phyloP scores from a whole-genome alignment of 2,329 filamentous ascomycete genomes.

The Claviceps purpurea region DNA sequence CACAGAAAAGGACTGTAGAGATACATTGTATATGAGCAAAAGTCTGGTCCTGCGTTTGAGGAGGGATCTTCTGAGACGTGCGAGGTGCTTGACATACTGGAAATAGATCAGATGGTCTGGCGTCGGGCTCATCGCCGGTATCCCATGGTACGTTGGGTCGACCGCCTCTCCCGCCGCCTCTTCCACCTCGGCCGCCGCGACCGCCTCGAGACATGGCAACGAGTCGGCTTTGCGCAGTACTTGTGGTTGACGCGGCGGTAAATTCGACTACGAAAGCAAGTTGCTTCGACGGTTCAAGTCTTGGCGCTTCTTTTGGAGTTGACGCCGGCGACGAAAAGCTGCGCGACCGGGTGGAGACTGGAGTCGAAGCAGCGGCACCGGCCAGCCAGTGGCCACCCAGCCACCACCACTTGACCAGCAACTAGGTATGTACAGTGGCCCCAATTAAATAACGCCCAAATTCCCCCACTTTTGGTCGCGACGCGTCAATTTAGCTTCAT shows the following conservation, averaged over 20 bases:
- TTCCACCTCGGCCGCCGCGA: slow-evolving; percentile 36
- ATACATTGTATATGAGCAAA: not conserved
- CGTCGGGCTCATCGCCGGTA: slow-evolving; percentile 39
- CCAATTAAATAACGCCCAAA: no score
- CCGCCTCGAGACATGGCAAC: slow-evolving; percentile 38
- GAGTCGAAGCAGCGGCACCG: not conserved
- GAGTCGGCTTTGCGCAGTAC: not conserved
- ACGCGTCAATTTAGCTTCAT: no score
- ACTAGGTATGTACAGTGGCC: no score
- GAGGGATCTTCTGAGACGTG: not conserved
- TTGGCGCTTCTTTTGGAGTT: not conserved
- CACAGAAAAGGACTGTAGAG: slow-evolving; percentile 33
- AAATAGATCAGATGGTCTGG: slow-evolving; percentile 45
- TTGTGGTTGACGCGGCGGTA: not conserved
- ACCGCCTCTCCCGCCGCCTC: slow-evolving; percentile 32
- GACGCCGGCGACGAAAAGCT: not conserved
- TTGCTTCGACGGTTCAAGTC: not conserved
- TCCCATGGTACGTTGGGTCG: slow-evolving; percentile 38
- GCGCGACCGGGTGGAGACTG: not conserved
- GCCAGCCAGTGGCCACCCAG: no score
- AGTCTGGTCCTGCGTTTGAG: not conserved
- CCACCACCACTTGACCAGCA: no score
- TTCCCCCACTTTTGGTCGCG: no score
- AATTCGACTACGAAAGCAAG: not conserved
- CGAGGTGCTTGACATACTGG: slow-evolving; percentile 27